Conservation (phyloP, 495 filamentous ascomycete species). For the Lichenothelia convexa region DNA sequence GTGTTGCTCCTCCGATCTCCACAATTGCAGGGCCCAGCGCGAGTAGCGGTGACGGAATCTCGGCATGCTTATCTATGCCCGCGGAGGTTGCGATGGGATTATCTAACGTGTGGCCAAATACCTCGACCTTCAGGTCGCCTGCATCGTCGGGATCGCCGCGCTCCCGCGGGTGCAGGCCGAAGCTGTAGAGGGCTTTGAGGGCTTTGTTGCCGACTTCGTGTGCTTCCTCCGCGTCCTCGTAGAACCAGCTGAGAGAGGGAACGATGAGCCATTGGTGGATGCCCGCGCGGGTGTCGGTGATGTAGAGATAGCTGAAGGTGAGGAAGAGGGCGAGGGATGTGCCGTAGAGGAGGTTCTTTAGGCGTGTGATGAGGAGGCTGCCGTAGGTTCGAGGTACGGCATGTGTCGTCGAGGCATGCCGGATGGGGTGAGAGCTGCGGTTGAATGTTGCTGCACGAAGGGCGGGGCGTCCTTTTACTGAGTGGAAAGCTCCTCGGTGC, state of each 20-base stretch:
- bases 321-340: slow-evolving; percentile 33
- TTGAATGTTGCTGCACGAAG: too few relatives aligned
- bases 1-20: slow-evolving; percentile 82
- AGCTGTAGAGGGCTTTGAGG: slow-evolving; percentile 44
- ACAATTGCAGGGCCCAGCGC: slow-evolving; percentile 49
- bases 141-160: slow-evolving; percentile 35
- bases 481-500: too few relatives aligned
- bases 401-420: too few relatives aligned
- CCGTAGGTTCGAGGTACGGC: too few relatives aligned
- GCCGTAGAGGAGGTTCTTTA: slow-evolving; percentile 35
- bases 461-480: too few relatives aligned
- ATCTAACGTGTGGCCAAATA: slow-evolving; percentile 61
- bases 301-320: slow-evolving; percentile 48
- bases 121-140: slow-evolving; percentile 34
- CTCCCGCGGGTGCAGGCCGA: slow-evolving; percentile 54
- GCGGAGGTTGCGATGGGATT: slow-evolving; percentile 88
- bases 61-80: slow-evolving; percentile 84
- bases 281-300: slow-evolving; percentile 78
- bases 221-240: slow-evolving; percentile 76
- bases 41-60: slow-evolving; percentile 27
- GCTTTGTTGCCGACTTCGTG: slow-evolving; percentile 56
- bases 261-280: slow-evolving; percentile 68
- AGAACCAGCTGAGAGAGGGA: slow-evolving; percentile 50
- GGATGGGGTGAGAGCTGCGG: too few relatives aligned
- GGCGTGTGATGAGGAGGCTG: slow-evolving; percentile 18